Conservation (phyloP, 2,329 filamentous ascomycete species). For the Lomentospora prolificans region DNA sequence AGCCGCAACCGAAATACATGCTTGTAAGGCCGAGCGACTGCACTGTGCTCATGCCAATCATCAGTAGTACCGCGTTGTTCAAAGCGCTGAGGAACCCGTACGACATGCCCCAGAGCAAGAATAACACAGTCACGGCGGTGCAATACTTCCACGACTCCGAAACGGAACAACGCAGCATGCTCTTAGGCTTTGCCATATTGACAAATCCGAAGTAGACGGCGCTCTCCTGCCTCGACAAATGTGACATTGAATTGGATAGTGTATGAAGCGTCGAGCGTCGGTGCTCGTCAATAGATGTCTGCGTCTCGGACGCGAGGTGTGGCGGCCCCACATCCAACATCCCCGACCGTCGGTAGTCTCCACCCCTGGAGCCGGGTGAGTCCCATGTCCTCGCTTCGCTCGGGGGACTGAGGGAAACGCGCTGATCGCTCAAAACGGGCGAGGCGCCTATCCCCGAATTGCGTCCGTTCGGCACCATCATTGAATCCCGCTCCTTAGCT, state of each 20-base stretch:
- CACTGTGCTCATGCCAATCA: slow-evolving; percentile 50
- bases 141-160: slow-evolving; percentile 62
- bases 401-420: not conserved
- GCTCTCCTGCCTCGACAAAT: slow-evolving; percentile 21
- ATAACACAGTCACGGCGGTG: slow-evolving; percentile 66
- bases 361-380: not conserved
- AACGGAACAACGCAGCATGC: slow-evolving; percentile 55
- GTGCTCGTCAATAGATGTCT: not conserved
- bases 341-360: not conserved
- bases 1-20: slow-evolving; percentile 61
- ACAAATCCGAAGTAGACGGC: slow-evolving; percentile 67
- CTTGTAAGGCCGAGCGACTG: slow-evolving; percentile 60
- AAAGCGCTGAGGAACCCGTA: slow-evolving; percentile 80
- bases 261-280: slow-evolving; percentile 20
- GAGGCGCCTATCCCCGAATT: not conserved
- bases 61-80: slow-evolving; percentile 57
- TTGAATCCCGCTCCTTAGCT: not conserved
- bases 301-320: not conserved
- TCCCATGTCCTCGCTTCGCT: not conserved
- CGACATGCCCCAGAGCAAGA: slow-evolving; percentile 84
- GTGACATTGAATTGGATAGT: slow-evolving; percentile 16
- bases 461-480: not conserved
- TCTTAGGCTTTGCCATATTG: slow-evolving; percentile 58
- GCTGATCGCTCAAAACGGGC: not conserved
- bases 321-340: not conserved